Conservation (phyloP, 768 basidiomycete species). For the Pleurotus ostreatus region DNA sequence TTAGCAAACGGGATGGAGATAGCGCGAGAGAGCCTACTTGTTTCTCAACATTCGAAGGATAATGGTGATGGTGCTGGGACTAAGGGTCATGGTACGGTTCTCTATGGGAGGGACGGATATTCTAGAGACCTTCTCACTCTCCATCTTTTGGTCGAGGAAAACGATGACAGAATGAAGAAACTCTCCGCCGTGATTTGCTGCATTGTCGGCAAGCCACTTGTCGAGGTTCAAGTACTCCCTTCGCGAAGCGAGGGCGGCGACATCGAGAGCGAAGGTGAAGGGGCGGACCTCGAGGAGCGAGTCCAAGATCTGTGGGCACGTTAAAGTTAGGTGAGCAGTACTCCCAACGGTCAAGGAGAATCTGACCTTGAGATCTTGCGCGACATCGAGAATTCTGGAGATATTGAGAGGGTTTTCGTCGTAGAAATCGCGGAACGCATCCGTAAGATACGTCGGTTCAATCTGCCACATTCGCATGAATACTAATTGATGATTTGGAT, state of each 20-base stretch:
- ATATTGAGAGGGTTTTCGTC: slow-evolving; percentile 90
- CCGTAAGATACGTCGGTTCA: slow-evolving; percentile 78
- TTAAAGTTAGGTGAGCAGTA: neutral
- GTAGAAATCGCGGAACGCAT: slow-evolving; percentile 90
- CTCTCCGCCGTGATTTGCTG: slow-evolving; percentile 74
- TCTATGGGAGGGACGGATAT: slow-evolving; percentile 77
- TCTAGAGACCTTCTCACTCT: slow-evolving; percentile 75
- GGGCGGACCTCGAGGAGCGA: slow-evolving; percentile 87
- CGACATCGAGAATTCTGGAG: slow-evolving; percentile 90
- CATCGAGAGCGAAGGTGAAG: slow-evolving; percentile 87
- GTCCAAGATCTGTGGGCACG: slow-evolving; percentile 68
- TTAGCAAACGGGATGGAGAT: slow-evolving; percentile 1
- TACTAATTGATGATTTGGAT: slow-evolving; percentile 93
- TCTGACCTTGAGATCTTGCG: slow-evolving; percentile 87
- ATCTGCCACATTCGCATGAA: slow-evolving; percentile 97
- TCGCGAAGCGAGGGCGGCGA: slow-evolving; percentile 89
- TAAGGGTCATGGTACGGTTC: slow-evolving; percentile 81
- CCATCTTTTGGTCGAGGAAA: slow-evolving; percentile 92
- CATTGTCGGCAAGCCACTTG: slow-evolving; percentile 93
- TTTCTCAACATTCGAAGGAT: slow-evolving; percentile 87
- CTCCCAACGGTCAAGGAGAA: neutral
- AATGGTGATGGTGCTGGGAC: slow-evolving; percentile 84
- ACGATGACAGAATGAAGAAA: slow-evolving; percentile 85
- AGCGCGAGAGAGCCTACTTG: slow-evolving; percentile 45
- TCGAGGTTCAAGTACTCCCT: slow-evolving; percentile 93